Percentiles rank a stretch among this genome's conserved stretches.
These are phyloP conservation scores for Zea mays DNA, from an alignment of 176 grass and related monocot genomes.

Conservation along the genomic window Zm-B73-REFERENCE-NAM-5.0 NC_050097.1:53491001-53491500, in stretches of 20 bases:
- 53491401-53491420: neutral
- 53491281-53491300: constrained; percentile 26
- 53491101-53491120: neutral
- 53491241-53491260: constrained; percentile 69
- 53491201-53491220: constrained; percentile 78
- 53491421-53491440: neutral
- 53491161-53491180: constrained; percentile 93
- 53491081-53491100: neutral
- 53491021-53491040: constrained; percentile 90
- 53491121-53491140: neutral
- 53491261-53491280: constrained; percentile 77
- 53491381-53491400: neutral
- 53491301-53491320: neutral
- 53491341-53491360: neutral
- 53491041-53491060: constrained; percentile 84
- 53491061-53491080: constrained; percentile 61
- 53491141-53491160: neutral
- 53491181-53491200: constrained; percentile 92
- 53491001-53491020: constrained; percentile 84
- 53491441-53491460: neutral
- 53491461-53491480: neutral
- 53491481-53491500: neutral
- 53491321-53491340: neutral
- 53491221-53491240: constrained; percentile 84
- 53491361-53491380: neutral